Base-by-base conservation (phyloP, 345 rosid species). In the Erysimum cheiranthoides region DNA sequence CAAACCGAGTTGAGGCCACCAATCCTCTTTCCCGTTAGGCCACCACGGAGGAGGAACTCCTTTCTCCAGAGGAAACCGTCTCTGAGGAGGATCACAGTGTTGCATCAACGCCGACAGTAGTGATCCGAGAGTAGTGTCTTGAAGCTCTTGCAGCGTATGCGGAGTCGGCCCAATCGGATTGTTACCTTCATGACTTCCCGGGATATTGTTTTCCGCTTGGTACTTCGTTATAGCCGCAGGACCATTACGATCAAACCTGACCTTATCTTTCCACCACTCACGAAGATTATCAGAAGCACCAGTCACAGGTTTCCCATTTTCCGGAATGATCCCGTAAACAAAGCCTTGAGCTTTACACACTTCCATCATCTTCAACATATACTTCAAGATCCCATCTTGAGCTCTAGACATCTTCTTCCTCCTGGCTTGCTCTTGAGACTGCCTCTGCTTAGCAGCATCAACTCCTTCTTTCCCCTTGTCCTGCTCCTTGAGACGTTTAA, bases 221-320 rank as follows among this genome's bases (percentile, higher is more conserved):
- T 91, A 85, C 66, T 93, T 95, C 0, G 83, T 68, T 49, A 95
- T 93, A 14, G 99, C 98, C 0, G 97, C 98, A 0, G 98, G 99
- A 31, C 99, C 99, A 57, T 95, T 95, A 80, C 87, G 94, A 80
- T 95, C 99, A 18, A 93, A 95, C 84, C 89, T 89, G 31, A 95
- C 99, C 81, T 90, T 93, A 79, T 95, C 99, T 77, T 95, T 95
- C 99, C 99, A 95, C 99, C 99, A 95, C 80, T 96, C 98, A 78
- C 99, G 68, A 27, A 93, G 82, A 56, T 95, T 95, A 67, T 95
- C 99, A 3, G 99, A 95, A 0, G 99, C 83, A 43, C 99, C 99
- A 52, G 97, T 87, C 1, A 95, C 97, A 3, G 98, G 90, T 66
- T 95, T 95, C 5, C 99, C 99, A 75, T 90, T 95, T 72, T 95